Evolutionary conservation across 164 flowering plant genomes (phyloP).

Genomic region (Berberis thunbergii): DNA sequence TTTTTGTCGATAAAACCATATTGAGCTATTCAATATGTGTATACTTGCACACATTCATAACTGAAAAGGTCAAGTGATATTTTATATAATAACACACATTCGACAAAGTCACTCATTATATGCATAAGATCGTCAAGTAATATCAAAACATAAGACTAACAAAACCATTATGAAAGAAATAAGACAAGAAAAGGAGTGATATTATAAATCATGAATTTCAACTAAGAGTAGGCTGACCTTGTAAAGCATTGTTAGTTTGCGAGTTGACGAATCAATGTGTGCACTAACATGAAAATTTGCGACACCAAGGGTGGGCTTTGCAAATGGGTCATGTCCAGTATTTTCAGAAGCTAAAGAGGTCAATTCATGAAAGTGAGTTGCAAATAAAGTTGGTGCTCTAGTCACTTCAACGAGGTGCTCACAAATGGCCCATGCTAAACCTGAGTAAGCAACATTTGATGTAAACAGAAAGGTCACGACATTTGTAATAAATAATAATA

Average conservation of each 20-base stretch:
- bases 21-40: too few species aligned
- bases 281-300: conserved; percentile 97
- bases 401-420: conserved; percentile 83
- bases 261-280: conserved; percentile 80
- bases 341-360: conserved; percentile 77
- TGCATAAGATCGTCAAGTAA: too few species aligned
- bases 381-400: conserved; percentile 92
- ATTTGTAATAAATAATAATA: too few species aligned
- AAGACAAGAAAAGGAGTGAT: too few species aligned
- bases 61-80: too few species aligned
- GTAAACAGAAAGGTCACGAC: neutral
- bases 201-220: neutral
- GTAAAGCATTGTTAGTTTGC: conserved; percentile 96
- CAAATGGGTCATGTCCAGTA: conserved; percentile 18
- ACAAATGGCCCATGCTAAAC: conserved; percentile 98
- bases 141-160: too few species aligned
- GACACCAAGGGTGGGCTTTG: conserved; percentile 45
- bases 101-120: too few species aligned
- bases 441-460: conserved; percentile 29
- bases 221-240: conserved; percentile 39
- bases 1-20: too few species aligned
- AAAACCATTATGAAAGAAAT: too few species aligned
- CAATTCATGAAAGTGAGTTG: conserved; percentile 97
- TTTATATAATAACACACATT: too few species aligned
- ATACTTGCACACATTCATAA: too few species aligned